Percentiles rank a stretch among this genome's conserved stretches.
Evolutionary conservation across 176 grass and related monocot genomes (phyloP).

Genomic region (Dendrocalamus sinicus): DNA sequence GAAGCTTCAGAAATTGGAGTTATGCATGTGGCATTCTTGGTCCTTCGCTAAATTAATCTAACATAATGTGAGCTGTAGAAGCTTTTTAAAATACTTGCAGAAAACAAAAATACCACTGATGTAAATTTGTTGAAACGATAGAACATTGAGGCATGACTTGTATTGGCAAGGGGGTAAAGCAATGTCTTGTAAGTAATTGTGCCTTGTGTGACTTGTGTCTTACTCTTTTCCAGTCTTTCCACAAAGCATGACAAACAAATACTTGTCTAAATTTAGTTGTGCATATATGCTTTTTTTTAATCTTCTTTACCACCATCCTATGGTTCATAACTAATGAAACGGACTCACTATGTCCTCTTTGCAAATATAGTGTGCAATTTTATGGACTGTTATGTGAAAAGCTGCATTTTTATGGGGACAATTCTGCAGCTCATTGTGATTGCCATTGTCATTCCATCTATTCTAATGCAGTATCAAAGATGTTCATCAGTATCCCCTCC

Average conservation of each 20-base stretch:
- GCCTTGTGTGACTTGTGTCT: background rate
- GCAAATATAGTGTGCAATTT: background rate
- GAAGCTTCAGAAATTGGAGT: background rate
- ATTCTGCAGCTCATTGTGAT: background rate
- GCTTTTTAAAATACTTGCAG: background rate
- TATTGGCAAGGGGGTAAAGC: background rate
- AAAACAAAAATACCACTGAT: background rate
- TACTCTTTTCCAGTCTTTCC: background rate
- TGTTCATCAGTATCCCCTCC: background rate
- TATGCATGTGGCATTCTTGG: background rate
- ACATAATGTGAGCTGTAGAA: conserved; percentile 1
- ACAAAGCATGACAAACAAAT: background rate
- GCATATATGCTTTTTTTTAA: background rate
- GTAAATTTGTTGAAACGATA: background rate
- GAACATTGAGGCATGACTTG: background rate
- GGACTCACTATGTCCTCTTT: background rate
- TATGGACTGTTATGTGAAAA: background rate
- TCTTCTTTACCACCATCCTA: background rate
- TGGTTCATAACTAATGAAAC: conserved; percentile 2
- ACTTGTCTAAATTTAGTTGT: background rate
- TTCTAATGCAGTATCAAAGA: background rate
- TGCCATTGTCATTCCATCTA: background rate
- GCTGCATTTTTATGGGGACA: background rate
- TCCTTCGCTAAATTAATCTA: background rate
- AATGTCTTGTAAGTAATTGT: background rate